phyloP scores from a whole-genome alignment of 306 rosid species.

The Abrus pulchellus region DNA sequence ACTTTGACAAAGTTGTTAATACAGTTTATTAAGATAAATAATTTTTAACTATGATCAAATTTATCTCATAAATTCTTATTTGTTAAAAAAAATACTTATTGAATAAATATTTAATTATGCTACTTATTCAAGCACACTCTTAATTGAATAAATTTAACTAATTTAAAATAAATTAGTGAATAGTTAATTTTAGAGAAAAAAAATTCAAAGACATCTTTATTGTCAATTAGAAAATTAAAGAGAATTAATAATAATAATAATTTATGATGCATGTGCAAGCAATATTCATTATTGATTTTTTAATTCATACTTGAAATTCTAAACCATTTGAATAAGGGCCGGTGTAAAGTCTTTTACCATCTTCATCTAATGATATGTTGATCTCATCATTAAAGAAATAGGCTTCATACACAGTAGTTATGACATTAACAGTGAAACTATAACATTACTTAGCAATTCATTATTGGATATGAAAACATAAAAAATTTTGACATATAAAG shows the following conservation, averaged over 20 bases:
- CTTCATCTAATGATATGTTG: neutral
- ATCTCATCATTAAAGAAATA: neutral
- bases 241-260: neutral
- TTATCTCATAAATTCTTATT: too few relatives aligned
- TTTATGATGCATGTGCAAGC: neutral
- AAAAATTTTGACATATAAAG: neutral
- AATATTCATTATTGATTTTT: neutral
- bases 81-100: too few relatives aligned
- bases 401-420: neutral
- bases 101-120: too few relatives aligned
- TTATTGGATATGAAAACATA: neutral
- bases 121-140: too few relatives aligned
- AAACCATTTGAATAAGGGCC: neutral
- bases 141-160: neutral
- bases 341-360: neutral
- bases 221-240: neutral
- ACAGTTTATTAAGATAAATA: too few relatives aligned
- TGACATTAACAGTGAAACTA: neutral
- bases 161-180: neutral
- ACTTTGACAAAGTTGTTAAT: too few relatives aligned
- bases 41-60: too few relatives aligned
- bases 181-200: neutral
- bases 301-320: neutral
- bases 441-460: neutral
- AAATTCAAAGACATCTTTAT: neutral